Conservation (phyloP, 768 basidiomycete genomes). For the Cystobasidium onofrii region DNA sequence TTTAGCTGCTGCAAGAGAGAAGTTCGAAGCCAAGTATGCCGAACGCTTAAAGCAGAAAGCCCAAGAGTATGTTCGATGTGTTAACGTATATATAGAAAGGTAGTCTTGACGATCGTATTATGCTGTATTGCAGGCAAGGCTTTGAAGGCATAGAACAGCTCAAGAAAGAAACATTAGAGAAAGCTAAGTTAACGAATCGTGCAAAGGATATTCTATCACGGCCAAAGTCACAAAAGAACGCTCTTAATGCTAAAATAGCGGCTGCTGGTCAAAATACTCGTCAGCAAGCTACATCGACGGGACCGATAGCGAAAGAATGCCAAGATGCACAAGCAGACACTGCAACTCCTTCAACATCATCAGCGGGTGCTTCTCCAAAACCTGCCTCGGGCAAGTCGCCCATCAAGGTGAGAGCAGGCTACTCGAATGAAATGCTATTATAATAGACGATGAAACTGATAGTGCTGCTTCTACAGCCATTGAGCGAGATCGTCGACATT, state of each 20-base stretch:
- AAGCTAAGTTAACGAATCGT: slow-evolving; percentile 1
- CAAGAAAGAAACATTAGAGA: slow-evolving; percentile 1
- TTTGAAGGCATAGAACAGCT: slow-evolving; percentile 10
- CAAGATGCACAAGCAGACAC: background rate
- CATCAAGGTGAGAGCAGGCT: background rate
- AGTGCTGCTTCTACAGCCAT: background rate
- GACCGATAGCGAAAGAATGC: background rate
- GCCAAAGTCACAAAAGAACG: background rate
- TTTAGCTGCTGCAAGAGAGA: slow-evolving; percentile 8
- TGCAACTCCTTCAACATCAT: background rate
- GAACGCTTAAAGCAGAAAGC: slow-evolving; percentile 25
- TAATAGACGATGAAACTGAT: background rate
- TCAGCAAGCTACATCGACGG: background rate
- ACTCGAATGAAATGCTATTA: no score
- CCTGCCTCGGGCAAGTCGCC: slow-evolving; percentile 7
- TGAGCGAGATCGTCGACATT: slow-evolving; percentile 21
- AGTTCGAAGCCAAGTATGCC: slow-evolving; percentile 25
- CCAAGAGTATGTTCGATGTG: background rate
- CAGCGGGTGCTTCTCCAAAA: background rate
- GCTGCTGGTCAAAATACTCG: background rate
- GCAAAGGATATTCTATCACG: slow-evolving; percentile 15
- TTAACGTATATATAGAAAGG: background rate
- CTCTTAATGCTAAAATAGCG: background rate
- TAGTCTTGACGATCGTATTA: background rate
- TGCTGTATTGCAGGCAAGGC: slow-evolving; percentile 7